Conservation (phyloP, 345 rosid genomes). For the Populus ilicifolia region DNA sequence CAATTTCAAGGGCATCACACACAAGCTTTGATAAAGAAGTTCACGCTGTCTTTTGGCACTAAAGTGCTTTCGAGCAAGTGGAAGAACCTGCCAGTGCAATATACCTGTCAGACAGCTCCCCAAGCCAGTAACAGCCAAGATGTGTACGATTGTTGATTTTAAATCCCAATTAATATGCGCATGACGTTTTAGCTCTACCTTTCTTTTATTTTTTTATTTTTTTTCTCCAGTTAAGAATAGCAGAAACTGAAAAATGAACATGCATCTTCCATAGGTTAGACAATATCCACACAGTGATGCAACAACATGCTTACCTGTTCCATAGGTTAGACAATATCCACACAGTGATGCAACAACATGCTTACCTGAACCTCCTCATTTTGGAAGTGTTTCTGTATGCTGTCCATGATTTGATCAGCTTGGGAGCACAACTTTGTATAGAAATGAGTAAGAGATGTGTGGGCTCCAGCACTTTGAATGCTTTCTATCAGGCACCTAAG, state of each 20-base stretch:
- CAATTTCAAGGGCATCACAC: conserved; percentile 60
- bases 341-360: background rate
- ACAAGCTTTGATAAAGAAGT: conserved; percentile 55
- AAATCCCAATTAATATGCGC: background rate
- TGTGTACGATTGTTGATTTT: background rate
- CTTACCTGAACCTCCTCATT: conserved; percentile 59
- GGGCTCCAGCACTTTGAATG: conserved; percentile 48
- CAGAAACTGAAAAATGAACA: conserved; percentile 5
- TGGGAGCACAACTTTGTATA: conserved; percentile 43
- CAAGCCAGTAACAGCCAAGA: background rate
- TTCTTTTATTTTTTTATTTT: background rate
- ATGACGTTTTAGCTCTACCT: background rate
- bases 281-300: background rate
- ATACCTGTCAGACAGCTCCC: background rate
- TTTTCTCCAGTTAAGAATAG: background rate
- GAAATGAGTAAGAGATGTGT: conserved; percentile 44
- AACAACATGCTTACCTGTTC: conserved; percentile 39
- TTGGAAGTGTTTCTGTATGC: conserved; percentile 51
- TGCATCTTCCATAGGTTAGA: background rate
- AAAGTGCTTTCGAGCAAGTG: conserved; percentile 58
- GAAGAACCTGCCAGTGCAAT: conserved; percentile 43
- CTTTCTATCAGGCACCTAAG: conserved; percentile 49
- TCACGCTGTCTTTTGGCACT: conserved; percentile 52
- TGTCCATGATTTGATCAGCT: conserved; percentile 52
- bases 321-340: conserved; percentile 4